Base-by-base conservation (phyloP, 768 basidiomycete genomes). In the Royoungia palumana region DNA sequence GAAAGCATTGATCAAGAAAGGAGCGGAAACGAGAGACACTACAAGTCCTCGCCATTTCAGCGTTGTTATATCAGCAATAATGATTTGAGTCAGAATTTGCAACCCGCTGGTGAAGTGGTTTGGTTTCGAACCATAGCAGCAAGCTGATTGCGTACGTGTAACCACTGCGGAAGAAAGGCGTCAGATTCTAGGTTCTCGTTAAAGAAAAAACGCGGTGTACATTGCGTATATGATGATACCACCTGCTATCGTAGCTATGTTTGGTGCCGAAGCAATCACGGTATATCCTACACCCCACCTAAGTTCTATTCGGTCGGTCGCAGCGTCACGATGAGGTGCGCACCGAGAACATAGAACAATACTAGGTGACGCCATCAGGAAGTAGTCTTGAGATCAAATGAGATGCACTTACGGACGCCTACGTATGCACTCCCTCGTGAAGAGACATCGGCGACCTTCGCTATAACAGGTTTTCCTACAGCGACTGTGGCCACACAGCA, bases 391-490 rank as follows among this genome's bases (percentile, higher is more conserved):
- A 30, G 36, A 35, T 13, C 14, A 14, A 16, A 14, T 36, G n/a
- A 22, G n/a, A 4, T 14, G 36, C 16, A 76, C 80, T 71, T 56
- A 81, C 80, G 59, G 47, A 84, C 80, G 34, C 75, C 53, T 24
- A 75, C 68, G 59, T 81, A 88, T 1, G 85, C 82, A 35, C 73
- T 74, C 17, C 81, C 83, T 57, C 87, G 76, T 20, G 86, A 87
- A 13, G 78, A 70, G 8, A 85, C 79, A 62, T 89, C 87, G 9
- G 86, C 80, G 35, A 87, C 64, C 65, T 88, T 88, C 1, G 87
- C 86, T 53, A 87, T 80, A 32, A 85, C 71, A 1, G 87, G 87
- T 67, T 88, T 87, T 19, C 72, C 72, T 21, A 78, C 71, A 34
- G 74, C 77, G 49, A 75, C 70, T 61, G 61, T 59, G 62, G 6